A percentile compares a stretch with the other conserved stretches of the same genome.
These are phyloP conservation scores for Macrolepiota albuminosa DNA, from an alignment of 768 basidiomycete genomes.

Conservation along the genomic window DNA sequence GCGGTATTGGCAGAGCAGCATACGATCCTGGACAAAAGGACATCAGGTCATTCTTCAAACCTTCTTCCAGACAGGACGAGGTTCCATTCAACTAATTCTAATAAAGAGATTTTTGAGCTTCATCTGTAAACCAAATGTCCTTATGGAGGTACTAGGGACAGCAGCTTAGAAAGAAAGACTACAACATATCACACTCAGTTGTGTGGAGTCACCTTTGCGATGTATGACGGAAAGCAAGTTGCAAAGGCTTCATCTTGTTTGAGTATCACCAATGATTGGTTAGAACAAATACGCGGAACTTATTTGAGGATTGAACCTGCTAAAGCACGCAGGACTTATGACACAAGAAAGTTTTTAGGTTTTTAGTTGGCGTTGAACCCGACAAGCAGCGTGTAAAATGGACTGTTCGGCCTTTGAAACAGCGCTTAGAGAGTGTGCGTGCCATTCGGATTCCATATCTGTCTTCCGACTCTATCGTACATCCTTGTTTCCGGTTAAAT, in stretches of 20 bases:
- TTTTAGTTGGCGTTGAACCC: background rate
- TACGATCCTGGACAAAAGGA: constrained; percentile 74
- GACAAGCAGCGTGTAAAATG: background rate
- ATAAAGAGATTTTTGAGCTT: background rate
- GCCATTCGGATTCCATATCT: background rate
- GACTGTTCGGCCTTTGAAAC: background rate
- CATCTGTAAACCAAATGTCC: background rate
- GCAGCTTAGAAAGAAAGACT: background rate
- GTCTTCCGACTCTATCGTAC: background rate
- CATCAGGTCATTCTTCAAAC: constrained; percentile 64
- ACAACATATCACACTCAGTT: background rate
- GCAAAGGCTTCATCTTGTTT: background rate
- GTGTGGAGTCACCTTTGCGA: background rate
- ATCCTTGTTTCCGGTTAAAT: background rate
- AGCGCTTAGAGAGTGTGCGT: background rate
- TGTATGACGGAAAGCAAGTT: background rate
- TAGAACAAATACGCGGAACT: background rate
- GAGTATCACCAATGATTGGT: background rate
- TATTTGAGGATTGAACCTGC: background rate
- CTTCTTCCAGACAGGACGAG: background rate
- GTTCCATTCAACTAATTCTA: background rate
- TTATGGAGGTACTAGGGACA: background rate
- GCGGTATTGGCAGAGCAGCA: constrained; percentile 67
- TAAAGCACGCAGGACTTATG: too few relatives aligned
- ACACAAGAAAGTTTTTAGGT: background rate